Conservation (phyloP, 148 eudicot species). For the Rhododendron molle region DNA sequence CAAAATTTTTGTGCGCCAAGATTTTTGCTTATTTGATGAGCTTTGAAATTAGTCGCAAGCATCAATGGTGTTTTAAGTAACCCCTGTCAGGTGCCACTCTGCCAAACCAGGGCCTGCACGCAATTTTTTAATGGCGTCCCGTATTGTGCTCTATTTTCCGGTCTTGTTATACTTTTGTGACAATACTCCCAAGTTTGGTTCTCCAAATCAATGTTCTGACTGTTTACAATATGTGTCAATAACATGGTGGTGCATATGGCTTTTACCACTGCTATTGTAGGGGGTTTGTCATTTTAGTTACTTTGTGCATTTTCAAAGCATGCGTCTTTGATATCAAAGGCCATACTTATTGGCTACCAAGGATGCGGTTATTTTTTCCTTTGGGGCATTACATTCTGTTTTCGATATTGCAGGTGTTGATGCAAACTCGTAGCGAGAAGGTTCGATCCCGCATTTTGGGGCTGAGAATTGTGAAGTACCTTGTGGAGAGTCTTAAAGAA, state of each 20-base stretch:
- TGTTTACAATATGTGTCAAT: background rate
- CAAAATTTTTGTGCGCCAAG: background rate
- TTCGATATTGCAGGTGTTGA: conserved; percentile 54
- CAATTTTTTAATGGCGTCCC: background rate
- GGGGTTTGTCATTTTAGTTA: conserved; percentile 2
- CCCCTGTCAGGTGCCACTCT: background rate
- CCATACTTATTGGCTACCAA: background rate
- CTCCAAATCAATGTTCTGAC: background rate
- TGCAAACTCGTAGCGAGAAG: conserved; percentile 88
- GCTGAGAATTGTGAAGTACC: conserved; percentile 60
- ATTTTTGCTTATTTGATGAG: background rate
- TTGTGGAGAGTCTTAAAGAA: conserved; percentile 78
- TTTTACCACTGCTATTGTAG: background rate
- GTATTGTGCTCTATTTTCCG: background rate
- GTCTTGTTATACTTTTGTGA: background rate
- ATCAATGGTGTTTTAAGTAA: background rate
- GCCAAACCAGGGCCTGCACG: background rate
- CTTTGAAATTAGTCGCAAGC: background rate
- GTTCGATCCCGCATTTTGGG: conserved; percentile 68
- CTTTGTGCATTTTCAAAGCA: background rate
- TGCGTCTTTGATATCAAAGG: background rate
- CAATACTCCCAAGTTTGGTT: background rate
- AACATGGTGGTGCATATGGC: background rate
- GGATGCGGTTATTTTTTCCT: background rate
- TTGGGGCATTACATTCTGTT: background rate